Evolutionary conservation across 2,329 filamentous ascomycete genomes (phyloP).

Genomic region (Epichloe typhina): DNA sequence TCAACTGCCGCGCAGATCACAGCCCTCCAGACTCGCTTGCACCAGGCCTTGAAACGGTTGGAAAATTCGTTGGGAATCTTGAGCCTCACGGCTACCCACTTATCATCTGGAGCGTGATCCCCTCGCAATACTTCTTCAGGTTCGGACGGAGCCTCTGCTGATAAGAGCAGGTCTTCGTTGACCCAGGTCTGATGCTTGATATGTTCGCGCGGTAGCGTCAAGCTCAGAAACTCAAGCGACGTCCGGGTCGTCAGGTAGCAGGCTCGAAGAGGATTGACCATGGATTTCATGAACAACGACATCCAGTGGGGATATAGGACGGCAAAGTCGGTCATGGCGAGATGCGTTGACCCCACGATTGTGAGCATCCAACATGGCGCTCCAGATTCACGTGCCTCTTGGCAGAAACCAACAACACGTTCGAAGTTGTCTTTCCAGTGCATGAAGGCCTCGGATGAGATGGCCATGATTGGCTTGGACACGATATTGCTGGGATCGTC

Average conservation of each 20-base stretch:
- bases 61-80: conserved; percentile 45
- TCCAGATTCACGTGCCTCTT: conserved; percentile 37
- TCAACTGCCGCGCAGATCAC: conserved; percentile 4
- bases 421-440: conserved; percentile 55
- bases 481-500: conserved; percentile 31
- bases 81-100: conserved; percentile 44
- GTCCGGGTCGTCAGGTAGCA: conserved; percentile 51
- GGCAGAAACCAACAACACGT: conserved; percentile 40
- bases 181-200: conserved; percentile 37
- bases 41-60: conserved; percentile 31
- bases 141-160: conserved; percentile 22
- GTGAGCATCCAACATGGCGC: conserved; percentile 37
- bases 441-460: conserved; percentile 58
- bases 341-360: conserved; percentile 47
- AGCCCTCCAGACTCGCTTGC: conserved; percentile 22
- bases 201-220: conserved; percentile 34
- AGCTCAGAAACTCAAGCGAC: conserved; percentile 47
- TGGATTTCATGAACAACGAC: conserved; percentile 46
- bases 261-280: conserved; percentile 48
- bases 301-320: conserved; percentile 48
- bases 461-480: conserved; percentile 43
- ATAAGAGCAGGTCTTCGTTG: conserved; percentile 37
- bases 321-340: conserved; percentile 54
- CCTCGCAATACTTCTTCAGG: conserved; percentile 31
- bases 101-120: conserved; percentile 41